A percentile compares a stretch with the other conserved stretches of the same genome.
Conservation (phyloP, 768 basidiomycete genomes). For the Termitomyces sp. region DNA sequence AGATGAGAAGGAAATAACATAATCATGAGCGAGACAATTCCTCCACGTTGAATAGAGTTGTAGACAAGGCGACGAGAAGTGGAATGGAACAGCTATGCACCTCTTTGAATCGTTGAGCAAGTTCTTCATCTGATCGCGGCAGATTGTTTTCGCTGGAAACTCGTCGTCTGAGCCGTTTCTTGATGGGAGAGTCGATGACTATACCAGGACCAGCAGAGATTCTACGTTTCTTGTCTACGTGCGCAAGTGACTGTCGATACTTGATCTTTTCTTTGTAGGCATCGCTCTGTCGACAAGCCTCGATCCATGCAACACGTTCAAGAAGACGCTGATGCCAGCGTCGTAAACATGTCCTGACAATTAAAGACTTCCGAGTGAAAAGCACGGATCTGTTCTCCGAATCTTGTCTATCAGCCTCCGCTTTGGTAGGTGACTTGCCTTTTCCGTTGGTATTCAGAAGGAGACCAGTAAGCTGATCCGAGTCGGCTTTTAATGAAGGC, state of each 20-base stretch:
- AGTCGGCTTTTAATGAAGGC: neutral
- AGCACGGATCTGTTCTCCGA: constrained; percentile 34
- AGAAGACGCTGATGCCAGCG: constrained; percentile 41
- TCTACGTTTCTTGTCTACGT: constrained; percentile 27
- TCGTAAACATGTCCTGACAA: constrained; percentile 36
- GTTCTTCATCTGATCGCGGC: constrained; percentile 57
- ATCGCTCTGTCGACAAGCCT: constrained; percentile 57
- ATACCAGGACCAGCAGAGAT: constrained; percentile 18
- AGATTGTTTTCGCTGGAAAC: constrained; percentile 41
- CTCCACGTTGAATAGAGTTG: constrained; percentile 9
- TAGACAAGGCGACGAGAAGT: constrained; percentile 7
- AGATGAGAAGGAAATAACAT: constrained; percentile 11
- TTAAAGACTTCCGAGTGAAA: constrained; percentile 33
- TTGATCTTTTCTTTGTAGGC: constrained; percentile 51
- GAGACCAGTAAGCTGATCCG: constrained; percentile 7
- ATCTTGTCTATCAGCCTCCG: constrained; percentile 26
- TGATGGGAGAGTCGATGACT: constrained; percentile 20
- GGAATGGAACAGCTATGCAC: constrained; percentile 32
- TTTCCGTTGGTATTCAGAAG: constrained; percentile 14
- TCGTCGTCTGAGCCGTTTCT: constrained; percentile 35
- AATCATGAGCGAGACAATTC: constrained; percentile 14
- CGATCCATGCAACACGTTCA: constrained; percentile 49
- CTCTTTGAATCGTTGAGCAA: constrained; percentile 64
- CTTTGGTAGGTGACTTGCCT: constrained; percentile 18
- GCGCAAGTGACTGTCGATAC: constrained; percentile 10